These are phyloP conservation scores for Purshia tridentata DNA, from an alignment of 306 rosid genomes.

Conservation along the genomic window DNA sequence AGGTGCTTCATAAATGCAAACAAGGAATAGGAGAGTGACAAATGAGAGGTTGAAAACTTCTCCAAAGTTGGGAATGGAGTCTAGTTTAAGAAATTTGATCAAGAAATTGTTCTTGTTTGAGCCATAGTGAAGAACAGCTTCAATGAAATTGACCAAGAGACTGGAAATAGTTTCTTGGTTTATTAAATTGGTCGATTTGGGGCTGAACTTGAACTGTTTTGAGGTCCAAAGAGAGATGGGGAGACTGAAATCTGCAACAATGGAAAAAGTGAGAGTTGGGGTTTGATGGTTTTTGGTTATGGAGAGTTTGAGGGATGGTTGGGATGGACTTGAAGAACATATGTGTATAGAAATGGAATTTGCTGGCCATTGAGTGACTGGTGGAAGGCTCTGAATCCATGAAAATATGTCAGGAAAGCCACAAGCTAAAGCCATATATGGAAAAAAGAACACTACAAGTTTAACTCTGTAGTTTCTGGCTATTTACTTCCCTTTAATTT, in stretches of 20 bases:
- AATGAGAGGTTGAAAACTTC: conserved; percentile 68
- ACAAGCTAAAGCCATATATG: conserved; percentile 58
- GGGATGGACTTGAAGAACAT: conserved; percentile 54
- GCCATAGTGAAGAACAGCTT: conserved; percentile 74
- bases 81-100: conserved; percentile 50
- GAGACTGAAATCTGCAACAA: conserved; percentile 59
- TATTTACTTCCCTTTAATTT: neutral
- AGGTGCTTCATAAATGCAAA: conserved; percentile 86
- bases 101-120: conserved; percentile 40
- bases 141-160: conserved; percentile 59
- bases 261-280: conserved; percentile 41
- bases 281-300: conserved; percentile 48
- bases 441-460: conserved; percentile 19
- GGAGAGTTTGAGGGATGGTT: conserved; percentile 69
- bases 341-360: conserved; percentile 43
- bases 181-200: conserved; percentile 23
- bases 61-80: conserved; percentile 37
- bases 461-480: neutral
- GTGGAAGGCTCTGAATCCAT: conserved; percentile 84
- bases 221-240: conserved; percentile 84
- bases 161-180: conserved; percentile 45
- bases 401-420: conserved; percentile 54
- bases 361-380: conserved; percentile 64
- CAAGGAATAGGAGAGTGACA: conserved; percentile 62
- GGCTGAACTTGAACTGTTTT: conserved; percentile 49